These are phyloP conservation scores for Lodderomyces margitis DNA, from an alignment of 1,139 yeast species.

Conservation along the genomic window DNA sequence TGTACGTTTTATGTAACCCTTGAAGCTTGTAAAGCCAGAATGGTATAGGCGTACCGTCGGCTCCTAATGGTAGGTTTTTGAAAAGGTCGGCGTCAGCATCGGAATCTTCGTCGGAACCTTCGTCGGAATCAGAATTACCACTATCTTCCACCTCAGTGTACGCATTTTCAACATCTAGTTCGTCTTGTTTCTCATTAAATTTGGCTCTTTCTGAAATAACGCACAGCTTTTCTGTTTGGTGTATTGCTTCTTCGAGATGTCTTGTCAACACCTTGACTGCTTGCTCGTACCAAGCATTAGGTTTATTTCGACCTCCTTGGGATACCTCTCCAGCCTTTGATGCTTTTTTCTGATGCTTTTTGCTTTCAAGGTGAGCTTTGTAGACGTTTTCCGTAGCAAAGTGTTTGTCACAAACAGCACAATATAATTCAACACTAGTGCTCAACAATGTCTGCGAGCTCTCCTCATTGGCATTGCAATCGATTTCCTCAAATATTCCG, in stretches of 20 bases:
- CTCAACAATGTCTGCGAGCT: slow-evolving; percentile 22
- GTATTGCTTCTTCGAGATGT: slow-evolving; percentile 48
- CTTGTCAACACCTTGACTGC: slow-evolving; percentile 31
- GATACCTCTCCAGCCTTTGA: not conserved
- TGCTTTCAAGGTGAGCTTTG: slow-evolving; percentile 68
- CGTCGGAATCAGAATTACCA: slow-evolving; percentile 29
- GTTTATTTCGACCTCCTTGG: not conserved
- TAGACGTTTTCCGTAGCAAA: slow-evolving; percentile 69
- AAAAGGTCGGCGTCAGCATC: slow-evolving; percentile 19
- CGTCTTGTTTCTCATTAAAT: slow-evolving; percentile 42
- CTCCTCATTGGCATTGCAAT: slow-evolving; percentile 12
- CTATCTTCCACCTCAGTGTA: slow-evolving; percentile 30
- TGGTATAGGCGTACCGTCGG: slow-evolving; percentile 92
- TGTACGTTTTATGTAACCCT: slow-evolving; percentile 71
- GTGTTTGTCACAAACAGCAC: slow-evolving; percentile 61
- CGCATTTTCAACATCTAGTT: slow-evolving; percentile 14
- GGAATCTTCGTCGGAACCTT: slow-evolving; percentile 28
- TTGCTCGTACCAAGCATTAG: slow-evolving; percentile 26
- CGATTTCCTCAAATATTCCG: slow-evolving; percentile 28
- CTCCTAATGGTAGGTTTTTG: slow-evolving; percentile 72
- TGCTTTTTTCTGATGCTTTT: slow-evolving; percentile 64
- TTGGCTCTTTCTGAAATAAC: slow-evolving; percentile 77
- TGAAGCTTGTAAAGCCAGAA: slow-evolving; percentile 89
- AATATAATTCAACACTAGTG: slow-evolving; percentile 31
- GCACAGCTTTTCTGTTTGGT: slow-evolving; percentile 62